Evolutionary conservation across 805 yeast genomes (phyloP).

Genomic region (Cyberlindnera euphorbiae): DNA sequence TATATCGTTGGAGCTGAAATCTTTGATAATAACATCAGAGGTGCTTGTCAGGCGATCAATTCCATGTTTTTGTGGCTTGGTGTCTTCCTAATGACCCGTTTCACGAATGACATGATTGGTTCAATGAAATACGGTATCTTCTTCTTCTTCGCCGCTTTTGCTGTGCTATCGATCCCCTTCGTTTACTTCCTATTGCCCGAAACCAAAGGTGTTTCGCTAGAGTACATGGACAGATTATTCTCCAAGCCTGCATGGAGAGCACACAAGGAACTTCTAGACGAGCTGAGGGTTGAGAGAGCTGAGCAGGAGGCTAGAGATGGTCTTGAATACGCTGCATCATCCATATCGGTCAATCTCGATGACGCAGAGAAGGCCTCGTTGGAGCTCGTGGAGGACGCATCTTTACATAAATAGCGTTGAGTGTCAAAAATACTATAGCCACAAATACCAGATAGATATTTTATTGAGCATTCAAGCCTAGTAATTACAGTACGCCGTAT

Average conservation of each 20-base stretch:
- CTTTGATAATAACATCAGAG: slow-evolving; percentile 40
- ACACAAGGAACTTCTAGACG: slow-evolving; percentile 11
- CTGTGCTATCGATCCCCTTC: slow-evolving; percentile 31
- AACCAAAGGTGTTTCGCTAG: slow-evolving; percentile 42
- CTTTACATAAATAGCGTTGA: no score
- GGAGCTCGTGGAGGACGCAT: slow-evolving; percentile 1
- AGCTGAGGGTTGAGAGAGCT: slow-evolving; percentile 4
- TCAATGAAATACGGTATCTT: slow-evolving; percentile 41
- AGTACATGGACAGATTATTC: slow-evolving; percentile 35
- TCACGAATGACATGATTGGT: slow-evolving; percentile 39
- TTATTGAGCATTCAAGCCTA: no score
- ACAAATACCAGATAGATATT: no score
- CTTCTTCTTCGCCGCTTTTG: slow-evolving; percentile 30
- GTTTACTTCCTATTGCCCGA: slow-evolving; percentile 41
- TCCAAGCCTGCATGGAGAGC: slow-evolving; percentile 19
- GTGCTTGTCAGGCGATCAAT: slow-evolving; percentile 40
- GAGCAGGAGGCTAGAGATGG: slow-evolving; percentile 2
- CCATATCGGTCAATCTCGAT: not conserved
- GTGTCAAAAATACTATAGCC: no score
- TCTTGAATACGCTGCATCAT: no score
- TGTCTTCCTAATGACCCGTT: slow-evolving; percentile 44
- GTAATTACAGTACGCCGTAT: no score
- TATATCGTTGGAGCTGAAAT: slow-evolving; percentile 44
- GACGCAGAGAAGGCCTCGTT: slow-evolving; percentile 3
- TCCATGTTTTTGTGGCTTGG: slow-evolving; percentile 46